Evolutionary conservation across 768 basidiomycete species (phyloP), one percentile per base, ranked within the genome.

Genomic region (Sistotremastrum niveocremeum): DNA sequence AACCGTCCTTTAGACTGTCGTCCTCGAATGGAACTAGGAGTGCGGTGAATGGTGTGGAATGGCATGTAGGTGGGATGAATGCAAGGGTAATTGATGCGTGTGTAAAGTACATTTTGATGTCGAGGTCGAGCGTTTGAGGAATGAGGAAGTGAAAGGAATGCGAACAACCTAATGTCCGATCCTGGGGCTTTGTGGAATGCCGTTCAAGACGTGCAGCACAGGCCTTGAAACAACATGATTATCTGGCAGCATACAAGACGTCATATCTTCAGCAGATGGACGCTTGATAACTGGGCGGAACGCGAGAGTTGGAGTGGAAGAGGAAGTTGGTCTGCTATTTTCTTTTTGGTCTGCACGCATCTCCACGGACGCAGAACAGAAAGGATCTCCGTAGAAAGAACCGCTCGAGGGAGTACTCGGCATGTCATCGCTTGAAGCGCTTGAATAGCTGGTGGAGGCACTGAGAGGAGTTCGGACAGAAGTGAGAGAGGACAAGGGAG

Each of bases 391-490:
- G 8, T 63, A 66, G 54, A 74, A 77, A 10, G 69, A 65, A 3
- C 84, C 84, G 37, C 81, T 86, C 41, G 79, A 76, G 4, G 86
- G 86, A 8, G 86, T 89, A 53, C 77, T 66, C 7, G 86, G 86
- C 73, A 86, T 84, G 32, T 49, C 51, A 56, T 89, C 85, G 53
- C 87, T 85, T 37, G 84, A 85, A 50, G 71, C 55, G 57, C 87
- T 84, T 12, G 85, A 87, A 36, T 74, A 68, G 32, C 77, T 74
- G 6, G 83, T 84, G 11, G 81, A 75, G 37, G 73, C 73, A 58
- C 84, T 87, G 67, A 73, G 76, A 7, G 86, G 86, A 4, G 86
- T 86, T 61, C 74, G 77, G 51, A 76, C 62, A 37, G 71, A 70
- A 37, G 49, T 44, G 11, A 66, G 62, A 32, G 51, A 49, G 33